Conservation (phyloP, 1,139 yeast genomes). For the Yamadazyma conglobata region DNA sequence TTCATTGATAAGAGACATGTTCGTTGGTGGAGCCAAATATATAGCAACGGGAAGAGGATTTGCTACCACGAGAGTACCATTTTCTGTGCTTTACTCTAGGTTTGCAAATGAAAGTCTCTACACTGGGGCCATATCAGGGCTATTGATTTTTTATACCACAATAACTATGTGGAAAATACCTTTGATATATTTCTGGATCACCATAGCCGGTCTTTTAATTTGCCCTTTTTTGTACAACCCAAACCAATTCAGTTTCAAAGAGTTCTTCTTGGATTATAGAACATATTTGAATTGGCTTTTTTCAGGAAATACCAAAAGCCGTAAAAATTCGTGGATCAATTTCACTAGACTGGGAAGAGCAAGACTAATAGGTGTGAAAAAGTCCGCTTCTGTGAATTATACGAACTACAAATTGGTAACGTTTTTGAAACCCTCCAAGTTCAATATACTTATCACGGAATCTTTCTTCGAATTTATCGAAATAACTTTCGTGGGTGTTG, state of each 20-base stretch:
- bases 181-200: conserved; percentile 48
- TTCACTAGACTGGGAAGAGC: conserved; percentile 38
- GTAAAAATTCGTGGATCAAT: conserved; percentile 39
- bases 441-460: conserved; percentile 31
- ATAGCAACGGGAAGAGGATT: conserved; percentile 56
- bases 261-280: conserved; percentile 47
- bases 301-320: conserved; percentile 36
- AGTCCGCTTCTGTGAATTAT: conserved; percentile 15
- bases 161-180: conserved; percentile 47
- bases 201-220: conserved; percentile 39
- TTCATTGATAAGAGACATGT: conserved; percentile 45
- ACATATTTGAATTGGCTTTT: conserved; percentile 42
- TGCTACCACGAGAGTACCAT: conserved; percentile 47
- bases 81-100: conserved; percentile 41
- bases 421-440: conserved; percentile 38
- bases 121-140: conserved; percentile 36
- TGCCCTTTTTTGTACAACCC: conserved; percentile 54
- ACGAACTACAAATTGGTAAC: conserved; percentile 25
- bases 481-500: conserved; percentile 28
- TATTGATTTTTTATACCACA: conserved; percentile 41
- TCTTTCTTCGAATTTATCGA: conserved; percentile 27
- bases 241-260: conserved; percentile 47
- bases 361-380: conserved; percentile 43
- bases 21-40: conserved; percentile 52
- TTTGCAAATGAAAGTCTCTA: conserved; percentile 47